These are phyloP conservation scores for Grigorovia jiainica DNA, from an alignment of 805 yeast genomes.

Conservation along the genomic window DNA sequence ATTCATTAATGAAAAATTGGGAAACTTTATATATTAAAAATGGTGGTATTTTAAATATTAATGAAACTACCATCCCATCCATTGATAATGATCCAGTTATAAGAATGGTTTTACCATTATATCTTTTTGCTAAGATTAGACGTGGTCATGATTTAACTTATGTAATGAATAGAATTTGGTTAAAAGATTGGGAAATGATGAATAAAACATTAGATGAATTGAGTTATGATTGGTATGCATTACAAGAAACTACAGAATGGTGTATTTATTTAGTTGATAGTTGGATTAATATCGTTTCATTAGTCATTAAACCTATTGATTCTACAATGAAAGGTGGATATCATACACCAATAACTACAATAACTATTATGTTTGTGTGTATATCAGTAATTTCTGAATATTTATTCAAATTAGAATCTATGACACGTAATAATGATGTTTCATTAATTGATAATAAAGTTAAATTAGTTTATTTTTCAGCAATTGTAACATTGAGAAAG, in stretches of 20 bases:
- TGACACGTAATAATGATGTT: conserved; percentile 27
- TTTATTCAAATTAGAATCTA: conserved; percentile 43
- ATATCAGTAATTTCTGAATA: conserved; percentile 53
- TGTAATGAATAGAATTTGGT: conserved; percentile 49
- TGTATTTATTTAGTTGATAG: conserved; percentile 51
- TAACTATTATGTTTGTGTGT: conserved; percentile 54
- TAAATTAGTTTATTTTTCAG: conserved; percentile 52
- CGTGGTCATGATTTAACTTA: conserved; percentile 54
- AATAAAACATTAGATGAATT: conserved; percentile 40
- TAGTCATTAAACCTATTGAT: conserved; percentile 11
- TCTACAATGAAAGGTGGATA: conserved; percentile 53
- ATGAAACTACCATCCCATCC: conserved; percentile 30
- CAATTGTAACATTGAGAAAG: conserved; percentile 50
- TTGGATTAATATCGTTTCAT: conserved; percentile 66
- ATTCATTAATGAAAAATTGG: conserved; percentile 54
- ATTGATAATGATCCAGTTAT: conserved; percentile 46
- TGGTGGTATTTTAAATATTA: conserved; percentile 53
- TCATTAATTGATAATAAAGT: conserved; percentile 37
- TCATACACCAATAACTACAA: conserved; percentile 68
- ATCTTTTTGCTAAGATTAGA: conserved; percentile 58
- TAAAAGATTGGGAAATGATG: conserved; percentile 62
- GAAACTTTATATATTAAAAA: conserved; percentile 51
- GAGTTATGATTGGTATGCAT: conserved; percentile 47
- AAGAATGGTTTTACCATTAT: conserved; percentile 57
- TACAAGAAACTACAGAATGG: conserved; percentile 52